These are phyloP conservation scores for Gonium pectorale DNA, from an alignment of 139 green algal species.

Conservation along the genomic window DNA sequence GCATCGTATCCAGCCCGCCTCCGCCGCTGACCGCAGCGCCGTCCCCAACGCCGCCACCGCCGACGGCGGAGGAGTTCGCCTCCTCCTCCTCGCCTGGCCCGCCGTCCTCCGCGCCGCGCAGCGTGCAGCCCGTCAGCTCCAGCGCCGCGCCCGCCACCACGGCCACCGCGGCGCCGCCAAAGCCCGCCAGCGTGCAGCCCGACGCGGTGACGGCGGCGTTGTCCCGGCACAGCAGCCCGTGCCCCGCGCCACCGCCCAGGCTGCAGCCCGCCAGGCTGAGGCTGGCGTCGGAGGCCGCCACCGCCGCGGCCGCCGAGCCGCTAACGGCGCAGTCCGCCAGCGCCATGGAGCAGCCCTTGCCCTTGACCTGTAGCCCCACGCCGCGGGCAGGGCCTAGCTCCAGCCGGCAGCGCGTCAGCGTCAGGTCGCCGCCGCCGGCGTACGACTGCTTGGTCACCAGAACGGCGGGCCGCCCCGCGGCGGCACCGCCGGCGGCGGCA, in stretches of 20 bases:
- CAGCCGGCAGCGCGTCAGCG: conserved; percentile 10
- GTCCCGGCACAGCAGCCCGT: conserved; percentile 14
- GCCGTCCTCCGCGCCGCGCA: neutral
- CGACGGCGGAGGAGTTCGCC: no score
- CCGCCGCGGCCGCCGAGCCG: neutral
- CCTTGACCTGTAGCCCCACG: conserved; percentile 31
- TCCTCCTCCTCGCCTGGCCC: neutral
- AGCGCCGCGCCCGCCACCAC: neutral
- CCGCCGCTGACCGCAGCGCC: no score
- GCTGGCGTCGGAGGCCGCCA: neutral
- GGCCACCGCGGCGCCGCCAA: conserved; percentile 3
- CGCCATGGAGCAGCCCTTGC: conserved; percentile 27
- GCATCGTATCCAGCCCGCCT: no score
- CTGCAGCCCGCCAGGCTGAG: neutral
- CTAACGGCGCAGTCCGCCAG: neutral
- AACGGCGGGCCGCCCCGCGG: neutral
- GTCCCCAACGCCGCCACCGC: no score
- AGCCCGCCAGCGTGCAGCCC: neutral
- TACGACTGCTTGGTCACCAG: conserved; percentile 43
- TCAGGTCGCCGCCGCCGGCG: conserved; percentile 1
- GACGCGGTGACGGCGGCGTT: neutral
- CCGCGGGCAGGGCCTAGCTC: neutral
- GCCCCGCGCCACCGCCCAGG: neutral
- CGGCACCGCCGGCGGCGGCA: neutral
- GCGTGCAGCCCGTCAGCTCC: conserved; percentile 7